These are phyloP conservation scores for Alternaria gaisen DNA, from an alignment of 2,329 filamentous ascomycete species.

Conservation along the genomic window DNA sequence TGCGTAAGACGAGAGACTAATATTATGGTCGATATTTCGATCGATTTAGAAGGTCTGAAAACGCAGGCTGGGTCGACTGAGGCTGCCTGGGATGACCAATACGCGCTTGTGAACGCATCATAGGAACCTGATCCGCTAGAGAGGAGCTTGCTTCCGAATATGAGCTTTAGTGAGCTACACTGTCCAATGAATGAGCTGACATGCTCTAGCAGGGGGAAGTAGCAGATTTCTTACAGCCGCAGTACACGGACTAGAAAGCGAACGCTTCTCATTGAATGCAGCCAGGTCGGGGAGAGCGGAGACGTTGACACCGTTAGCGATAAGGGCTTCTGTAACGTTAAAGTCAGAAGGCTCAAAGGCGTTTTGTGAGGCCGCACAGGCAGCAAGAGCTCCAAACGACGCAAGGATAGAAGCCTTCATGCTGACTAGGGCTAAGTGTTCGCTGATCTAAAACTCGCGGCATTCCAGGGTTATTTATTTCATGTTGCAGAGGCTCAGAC, in stretches of 20 bases:
- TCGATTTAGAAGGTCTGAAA: slow-evolving; percentile 24
- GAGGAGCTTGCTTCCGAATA: slow-evolving; percentile 20
- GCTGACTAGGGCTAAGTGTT: background rate
- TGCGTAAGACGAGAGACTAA: slow-evolving; percentile 15
- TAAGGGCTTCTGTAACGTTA: slow-evolving; percentile 24
- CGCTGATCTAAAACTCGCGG: background rate
- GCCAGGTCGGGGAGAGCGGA: slow-evolving; percentile 18
- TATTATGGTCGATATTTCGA: slow-evolving; percentile 23
- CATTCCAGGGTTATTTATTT: background rate
- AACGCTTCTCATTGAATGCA: slow-evolving; percentile 2
- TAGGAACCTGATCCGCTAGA: slow-evolving; percentile 17
- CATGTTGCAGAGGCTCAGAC: background rate
- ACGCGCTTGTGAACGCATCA: slow-evolving; percentile 18
- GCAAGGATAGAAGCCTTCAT: background rate
- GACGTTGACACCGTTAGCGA: slow-evolving; percentile 22
- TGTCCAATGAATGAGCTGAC: background rate
- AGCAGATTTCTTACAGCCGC: slow-evolving; percentile 20
- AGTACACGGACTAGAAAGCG: slow-evolving; percentile 12
- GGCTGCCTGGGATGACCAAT: slow-evolving; percentile 30
- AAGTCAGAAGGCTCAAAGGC: slow-evolving; percentile 17
- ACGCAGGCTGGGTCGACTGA: slow-evolving; percentile 28
- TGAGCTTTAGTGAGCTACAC: slow-evolving; percentile 16
- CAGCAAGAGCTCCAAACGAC: background rate
- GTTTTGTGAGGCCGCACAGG: slow-evolving; percentile 5
- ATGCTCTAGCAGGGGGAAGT: background rate